Base-by-base conservation (phyloP, 2,329 filamentous ascomycete genomes). In the Neodidymelliopsis sp. region DNA sequence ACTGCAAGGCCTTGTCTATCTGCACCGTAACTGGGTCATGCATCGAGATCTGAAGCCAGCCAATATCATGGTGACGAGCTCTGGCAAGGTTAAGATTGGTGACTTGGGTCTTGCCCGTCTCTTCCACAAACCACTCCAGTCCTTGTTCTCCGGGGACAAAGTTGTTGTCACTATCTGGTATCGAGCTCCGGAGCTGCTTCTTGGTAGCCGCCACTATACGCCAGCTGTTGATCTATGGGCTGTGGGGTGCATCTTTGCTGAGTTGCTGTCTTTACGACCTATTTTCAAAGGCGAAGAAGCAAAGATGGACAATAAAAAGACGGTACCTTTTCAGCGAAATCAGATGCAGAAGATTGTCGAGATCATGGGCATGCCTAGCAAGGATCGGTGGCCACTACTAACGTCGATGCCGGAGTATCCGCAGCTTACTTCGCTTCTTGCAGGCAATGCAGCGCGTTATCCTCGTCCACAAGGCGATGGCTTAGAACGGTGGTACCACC, bases 81-180 rank as follows among this genome's bases (percentile, higher is more conserved):
- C 79, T 4, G 94, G 94, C 9, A 89, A 91, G 57, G 91, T 99
- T 60, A 94, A 94, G 70, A 96, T 99, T 57, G 94, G 94, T 29
- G 94, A 99, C 73, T 77, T 99, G 29, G 94, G 94, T 2, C 82
- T 99, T 2, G 94, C 94, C 6, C 86, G 94, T 13, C 81, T 97
- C 2, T 97, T 97, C 74, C 88, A 94, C 76, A 97, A 97, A 69
- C 94, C 94, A 0, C 78, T 97, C 1, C 91, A 96, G 65, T 90
- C 90, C 0, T 82, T 99, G 1, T 99, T 94, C 73, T 89, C 85
- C 13, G 94, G 94, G 41, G 94, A 99, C 63, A 99, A 99, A 71
- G 94, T 99, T 2, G 94, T 99, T 41, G 94, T 99, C 11, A 99
- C 94, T 0, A 99, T 99, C 56, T 99, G 94, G 94, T 99, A 99